Conservation (phyloP, 768 basidiomycete genomes). For the Solioccasus polychromus region DNA sequence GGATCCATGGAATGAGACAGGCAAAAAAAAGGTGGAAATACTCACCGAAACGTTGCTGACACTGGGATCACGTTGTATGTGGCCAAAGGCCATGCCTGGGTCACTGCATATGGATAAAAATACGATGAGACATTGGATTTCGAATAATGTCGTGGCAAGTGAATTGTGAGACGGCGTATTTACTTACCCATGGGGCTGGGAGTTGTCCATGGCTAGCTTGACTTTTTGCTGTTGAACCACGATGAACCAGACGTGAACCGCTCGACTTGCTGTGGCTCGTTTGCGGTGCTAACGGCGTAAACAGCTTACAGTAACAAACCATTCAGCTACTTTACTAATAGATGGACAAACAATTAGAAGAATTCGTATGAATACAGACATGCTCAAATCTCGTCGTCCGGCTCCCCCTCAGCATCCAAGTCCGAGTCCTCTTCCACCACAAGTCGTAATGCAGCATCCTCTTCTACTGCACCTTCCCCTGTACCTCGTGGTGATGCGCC, state of each 20-base stretch:
- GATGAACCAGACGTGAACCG: constrained; percentile 36
- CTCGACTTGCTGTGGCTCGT: constrained; percentile 34
- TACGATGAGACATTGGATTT: constrained; percentile 12
- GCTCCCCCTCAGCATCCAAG: constrained; percentile 41
- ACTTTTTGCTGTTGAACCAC: constrained; percentile 31
- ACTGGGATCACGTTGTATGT: constrained; percentile 54
- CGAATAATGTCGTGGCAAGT: not conserved
- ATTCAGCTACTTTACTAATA: constrained; percentile 3
- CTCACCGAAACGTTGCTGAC: constrained; percentile 61
- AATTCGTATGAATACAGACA: not conserved
- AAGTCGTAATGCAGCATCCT: not conserved
- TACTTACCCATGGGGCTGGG: constrained; percentile 34
- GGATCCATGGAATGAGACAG: constrained; percentile 27
- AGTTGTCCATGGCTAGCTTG: constrained; percentile 31
- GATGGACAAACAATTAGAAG: constrained; percentile 22
- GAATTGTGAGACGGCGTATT: constrained; percentile 14
- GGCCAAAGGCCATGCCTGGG: constrained; percentile 58
- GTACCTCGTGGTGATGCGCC: constrained; percentile 2
- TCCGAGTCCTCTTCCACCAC: constrained; percentile 32
- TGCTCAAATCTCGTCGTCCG: constrained; percentile 44
- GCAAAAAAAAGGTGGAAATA: constrained; percentile 21
- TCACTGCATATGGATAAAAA: constrained; percentile 41
- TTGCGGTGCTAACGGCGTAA: constrained; percentile 17
- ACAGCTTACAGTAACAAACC: not conserved
- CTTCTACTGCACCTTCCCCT: constrained; percentile 4